Conservation (phyloP, 768 basidiomycete species). For the Tricholoma bakamatsutake region DNA sequence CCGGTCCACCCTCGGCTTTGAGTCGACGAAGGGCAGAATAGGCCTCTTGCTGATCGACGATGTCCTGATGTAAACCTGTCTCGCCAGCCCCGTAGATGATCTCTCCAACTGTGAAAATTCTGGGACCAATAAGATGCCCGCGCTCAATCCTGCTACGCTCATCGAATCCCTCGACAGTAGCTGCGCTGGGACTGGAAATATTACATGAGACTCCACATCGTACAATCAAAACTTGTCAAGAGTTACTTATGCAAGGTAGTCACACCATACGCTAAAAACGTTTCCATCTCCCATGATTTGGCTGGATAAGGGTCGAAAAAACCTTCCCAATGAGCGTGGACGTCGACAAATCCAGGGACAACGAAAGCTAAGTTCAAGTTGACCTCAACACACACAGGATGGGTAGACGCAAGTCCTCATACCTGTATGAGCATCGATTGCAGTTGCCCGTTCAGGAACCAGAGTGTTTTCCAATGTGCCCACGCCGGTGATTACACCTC, state of each 20-base stretch:
- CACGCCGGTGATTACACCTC: constrained; percentile 53
- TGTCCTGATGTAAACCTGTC: constrained; percentile 50
- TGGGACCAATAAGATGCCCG: constrained; percentile 62
- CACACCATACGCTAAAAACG: constrained; percentile 71
- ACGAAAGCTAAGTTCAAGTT: constrained; percentile 43
- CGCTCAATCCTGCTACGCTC: constrained; percentile 67
- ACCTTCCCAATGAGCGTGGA: constrained; percentile 71
- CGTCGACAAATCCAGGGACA: constrained; percentile 69
- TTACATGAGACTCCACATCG: background rate
- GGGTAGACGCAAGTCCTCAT: constrained; percentile 10
- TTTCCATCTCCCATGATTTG: constrained; percentile 68
- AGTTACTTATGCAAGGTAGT: constrained; percentile 73
- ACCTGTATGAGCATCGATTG: constrained; percentile 62
- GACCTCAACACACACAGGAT: background rate
- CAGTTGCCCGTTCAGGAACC: constrained; percentile 30
- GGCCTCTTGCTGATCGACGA: constrained; percentile 57
- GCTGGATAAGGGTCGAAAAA: constrained; percentile 48
- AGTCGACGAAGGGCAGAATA: constrained; percentile 59
- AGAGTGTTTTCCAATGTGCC: constrained; percentile 27
- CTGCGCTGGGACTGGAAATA: constrained; percentile 51
- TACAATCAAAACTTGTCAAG: background rate
- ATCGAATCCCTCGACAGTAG: constrained; percentile 54
- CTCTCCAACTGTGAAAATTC: constrained; percentile 67
- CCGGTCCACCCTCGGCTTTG: constrained; percentile 66
- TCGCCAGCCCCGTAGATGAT: constrained; percentile 54